Evolutionary conservation across 805 yeast species (phyloP), one percentile per base, ranked within the genome.

Genomic region (Tetrapisispora arboricola): DNA sequence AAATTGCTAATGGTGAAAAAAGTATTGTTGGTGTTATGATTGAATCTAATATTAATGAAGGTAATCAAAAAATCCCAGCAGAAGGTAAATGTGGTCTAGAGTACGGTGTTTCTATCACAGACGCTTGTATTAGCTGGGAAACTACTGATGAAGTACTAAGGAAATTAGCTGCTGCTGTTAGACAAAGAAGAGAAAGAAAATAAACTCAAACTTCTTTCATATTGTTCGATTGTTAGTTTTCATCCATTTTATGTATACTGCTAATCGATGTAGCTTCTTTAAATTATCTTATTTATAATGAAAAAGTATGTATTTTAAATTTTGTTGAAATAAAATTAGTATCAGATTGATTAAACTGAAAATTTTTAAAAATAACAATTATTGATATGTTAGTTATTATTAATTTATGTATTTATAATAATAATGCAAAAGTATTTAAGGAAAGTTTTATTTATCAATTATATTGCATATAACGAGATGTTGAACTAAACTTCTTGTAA

Each of bases 381-480:
- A n/a, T 15, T 34, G 9, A 24, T 25, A 34, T 34, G 18, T 20
- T 10, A 25, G 27, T 25, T 25, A 25, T 25, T 7, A 25, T 25
- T 11, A 25, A 25, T n/a, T 25, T 6, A 25, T 25, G 10, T 25
- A 25, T 25, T 9, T 22, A 34, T 34, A 16, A 34, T 16, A 15
- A 11, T 34, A 17, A 34, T 34, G 37, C 37, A 34, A 29, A 34
- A 34, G 29, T 34, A 15, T 34, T 29, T 21, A 34, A 34, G 28
- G 15, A 20, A 32, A 32, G 22, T 34, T 24, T 9, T 24, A n/a
- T n/a, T n/a, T n/a, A n/a, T 29, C 72, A 88, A 64, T 90, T 90
- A 65, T 90, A 90, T 73, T 92, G 98, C 98, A 92, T 92, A 70
- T 92, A 92, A 71, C 90, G 87, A 53, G 95, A 84, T 22, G 98